A percentile compares a stretch with the other conserved stretches of the same genome.
Conservation (phyloP, 78 protist species). For the Ministeria vibrans region DNA sequence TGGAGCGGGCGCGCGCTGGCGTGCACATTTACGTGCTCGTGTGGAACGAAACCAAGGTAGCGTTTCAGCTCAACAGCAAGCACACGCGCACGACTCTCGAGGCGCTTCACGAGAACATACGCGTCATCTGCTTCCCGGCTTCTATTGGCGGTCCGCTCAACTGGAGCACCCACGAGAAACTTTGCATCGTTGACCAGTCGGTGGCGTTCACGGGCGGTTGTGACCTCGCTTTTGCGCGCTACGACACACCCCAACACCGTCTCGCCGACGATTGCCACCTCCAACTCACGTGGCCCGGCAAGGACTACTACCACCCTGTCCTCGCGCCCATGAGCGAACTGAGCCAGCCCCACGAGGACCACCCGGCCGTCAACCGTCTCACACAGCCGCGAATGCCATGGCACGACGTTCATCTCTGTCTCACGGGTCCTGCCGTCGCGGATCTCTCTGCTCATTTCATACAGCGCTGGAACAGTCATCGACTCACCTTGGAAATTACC, state of each 20-base stretch:
- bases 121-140: conserved; percentile 19
- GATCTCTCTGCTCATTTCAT: conserved; percentile 33
- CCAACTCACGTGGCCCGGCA: conserved; percentile 32
- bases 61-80: conserved; percentile 6
- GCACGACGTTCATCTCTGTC: conserved; percentile 37
- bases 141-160: conserved; percentile 11
- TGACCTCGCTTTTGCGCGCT: conserved; percentile 37
- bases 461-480: conserved; percentile 35
- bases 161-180: conserved; percentile 39
- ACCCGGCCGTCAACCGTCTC: conserved; percentile 29
- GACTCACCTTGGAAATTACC: too few species aligned
- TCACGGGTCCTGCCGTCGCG: conserved; percentile 21
- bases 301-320: conserved; percentile 33
- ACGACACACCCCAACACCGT: conserved; percentile 29
- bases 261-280: conserved; percentile 24
- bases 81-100: conserved; percentile 4
- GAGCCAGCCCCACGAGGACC: conserved; percentile 24
- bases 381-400: conserved; percentile 52
- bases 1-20: not conserved
- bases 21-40: conserved; percentile 1
- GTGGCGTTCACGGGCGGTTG: conserved; percentile 28
- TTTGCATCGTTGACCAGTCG: conserved; percentile 11
- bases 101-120: conserved; percentile 16
- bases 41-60: conserved; percentile 37
- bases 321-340: not conserved